phyloP scores from a whole-genome alignment of 2,329 filamentous ascomycete species.

The Akanthomyces dipterigenus region DNA sequence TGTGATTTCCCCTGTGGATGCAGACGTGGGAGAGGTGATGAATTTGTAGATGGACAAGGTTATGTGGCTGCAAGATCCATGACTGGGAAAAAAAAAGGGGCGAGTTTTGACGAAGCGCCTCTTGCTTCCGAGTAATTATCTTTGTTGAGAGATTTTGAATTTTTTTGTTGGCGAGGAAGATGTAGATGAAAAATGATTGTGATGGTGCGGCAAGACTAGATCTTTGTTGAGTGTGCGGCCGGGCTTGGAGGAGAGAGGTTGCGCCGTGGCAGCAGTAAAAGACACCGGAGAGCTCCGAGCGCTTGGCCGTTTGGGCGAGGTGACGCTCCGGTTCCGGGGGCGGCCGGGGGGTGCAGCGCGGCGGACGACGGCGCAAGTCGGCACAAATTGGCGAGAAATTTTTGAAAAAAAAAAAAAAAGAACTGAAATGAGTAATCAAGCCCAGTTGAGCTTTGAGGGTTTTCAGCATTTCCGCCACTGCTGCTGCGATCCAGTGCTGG shows the following conservation, averaged over 20 bases:
- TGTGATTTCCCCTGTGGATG: background rate
- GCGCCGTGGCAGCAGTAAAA: background rate
- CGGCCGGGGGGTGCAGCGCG: background rate
- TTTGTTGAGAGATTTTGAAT: background rate
- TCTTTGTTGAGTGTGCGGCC: background rate
- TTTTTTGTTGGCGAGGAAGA: background rate
- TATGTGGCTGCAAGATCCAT: background rate
- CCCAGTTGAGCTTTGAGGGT: too few relatives aligned
- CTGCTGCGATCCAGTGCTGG: too few relatives aligned
- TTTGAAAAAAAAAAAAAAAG: too few relatives aligned
- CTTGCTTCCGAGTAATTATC: background rate
- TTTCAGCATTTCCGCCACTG: background rate
- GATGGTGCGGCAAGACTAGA: background rate
- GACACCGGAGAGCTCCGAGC: conserved; percentile 1
- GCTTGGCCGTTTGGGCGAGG: background rate
- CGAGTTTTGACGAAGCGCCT: too few relatives aligned
- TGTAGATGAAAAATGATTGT: background rate
- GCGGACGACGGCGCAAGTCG: conserved; percentile 3
- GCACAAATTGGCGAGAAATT: background rate
- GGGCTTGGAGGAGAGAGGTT: background rate
- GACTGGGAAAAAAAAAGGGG: too few relatives aligned
- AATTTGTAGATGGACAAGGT: background rate
- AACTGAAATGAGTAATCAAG: background rate
- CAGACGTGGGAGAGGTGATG: background rate
- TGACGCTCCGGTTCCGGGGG: conserved; percentile 5